A percentile compares a stretch with the other conserved stretches of the same genome.
Conservation (phyloP, 257 asterid genomes). For the Solanum etuberosum region DNA sequence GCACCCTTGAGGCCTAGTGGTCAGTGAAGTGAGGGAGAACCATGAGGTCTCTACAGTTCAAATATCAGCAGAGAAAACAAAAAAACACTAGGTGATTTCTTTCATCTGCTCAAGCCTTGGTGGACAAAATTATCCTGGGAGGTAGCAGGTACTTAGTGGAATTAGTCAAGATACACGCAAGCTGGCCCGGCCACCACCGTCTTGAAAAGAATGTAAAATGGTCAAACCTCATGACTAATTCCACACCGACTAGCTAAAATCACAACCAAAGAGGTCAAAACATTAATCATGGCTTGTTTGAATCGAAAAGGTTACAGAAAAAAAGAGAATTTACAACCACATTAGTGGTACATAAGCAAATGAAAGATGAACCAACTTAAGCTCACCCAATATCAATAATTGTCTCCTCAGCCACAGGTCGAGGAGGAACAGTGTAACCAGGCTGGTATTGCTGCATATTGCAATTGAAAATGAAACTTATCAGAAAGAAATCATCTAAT, state of each 20-base stretch:
- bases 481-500: neutral
- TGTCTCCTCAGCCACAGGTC: conserved; percentile 70
- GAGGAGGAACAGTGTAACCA: conserved; percentile 82
- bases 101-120: neutral
- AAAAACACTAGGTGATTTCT: neutral
- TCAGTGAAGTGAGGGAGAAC: neutral
- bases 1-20: neutral
- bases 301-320: neutral
- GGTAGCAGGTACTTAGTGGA: neutral
- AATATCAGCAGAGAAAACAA: neutral
- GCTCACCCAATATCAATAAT: conserved; percentile 83
- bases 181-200: neutral
- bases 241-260: neutral
- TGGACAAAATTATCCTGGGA: neutral
- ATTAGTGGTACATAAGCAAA: neutral
- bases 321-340: neutral
- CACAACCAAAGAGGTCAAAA: neutral
- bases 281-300: neutral
- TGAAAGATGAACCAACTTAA: neutral
- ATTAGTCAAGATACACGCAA: neutral
- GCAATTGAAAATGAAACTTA: neutral
- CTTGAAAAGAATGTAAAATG: neutral
- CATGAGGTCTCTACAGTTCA: neutral
- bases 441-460: conserved; percentile 69
- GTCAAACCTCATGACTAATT: neutral